phyloP scores from a whole-genome alignment of 2,329 filamentous ascomycete genomes.

The Lachnellula occidentalis region DNA sequence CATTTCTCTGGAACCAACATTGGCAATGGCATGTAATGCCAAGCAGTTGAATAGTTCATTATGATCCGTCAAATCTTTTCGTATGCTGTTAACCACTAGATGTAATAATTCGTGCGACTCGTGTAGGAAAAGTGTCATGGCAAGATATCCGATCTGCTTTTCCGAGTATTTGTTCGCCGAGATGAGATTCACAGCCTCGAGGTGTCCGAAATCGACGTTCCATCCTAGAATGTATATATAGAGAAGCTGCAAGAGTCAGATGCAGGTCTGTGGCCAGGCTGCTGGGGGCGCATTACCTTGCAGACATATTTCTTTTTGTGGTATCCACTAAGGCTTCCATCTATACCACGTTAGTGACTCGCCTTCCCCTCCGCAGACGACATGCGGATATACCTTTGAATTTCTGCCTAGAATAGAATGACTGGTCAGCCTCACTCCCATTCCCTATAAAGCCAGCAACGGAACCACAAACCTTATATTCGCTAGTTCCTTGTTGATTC shows the following conservation, averaged over 20 bases:
- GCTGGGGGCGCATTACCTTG: constrained; percentile 55
- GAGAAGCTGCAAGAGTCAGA: constrained; percentile 50
- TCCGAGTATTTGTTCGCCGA: constrained; percentile 97
- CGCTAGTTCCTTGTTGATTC: constrained; percentile 98
- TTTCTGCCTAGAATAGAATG: constrained; percentile 60
- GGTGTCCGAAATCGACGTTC: constrained; percentile 98
- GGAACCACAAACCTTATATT: constrained; percentile 69
- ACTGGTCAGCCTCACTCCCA: constrained; percentile 16
- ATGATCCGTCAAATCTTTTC: constrained; percentile 89
- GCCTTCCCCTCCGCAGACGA: neutral
- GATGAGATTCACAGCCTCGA: constrained; percentile 96
- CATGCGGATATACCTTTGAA: constrained; percentile 63
- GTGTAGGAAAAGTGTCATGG: constrained; percentile 94
- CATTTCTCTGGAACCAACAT: constrained; percentile 95
- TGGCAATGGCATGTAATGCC: constrained; percentile 94
- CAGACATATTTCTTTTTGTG: constrained; percentile 99
- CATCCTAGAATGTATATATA: constrained; percentile 99
- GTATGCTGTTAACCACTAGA: constrained; percentile 95
- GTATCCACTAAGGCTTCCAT: constrained; percentile 88
- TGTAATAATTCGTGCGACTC: constrained; percentile 95
- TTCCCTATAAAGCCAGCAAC: neutral
- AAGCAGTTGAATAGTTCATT: constrained; percentile 98
- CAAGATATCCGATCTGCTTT: constrained; percentile 98
- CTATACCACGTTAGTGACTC: constrained; percentile 36
- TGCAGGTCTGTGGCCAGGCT: constrained; percentile 5